phyloP scores from a whole-genome alignment of 169 alveolate species.

The Cryptosporidium parvum region DNA sequence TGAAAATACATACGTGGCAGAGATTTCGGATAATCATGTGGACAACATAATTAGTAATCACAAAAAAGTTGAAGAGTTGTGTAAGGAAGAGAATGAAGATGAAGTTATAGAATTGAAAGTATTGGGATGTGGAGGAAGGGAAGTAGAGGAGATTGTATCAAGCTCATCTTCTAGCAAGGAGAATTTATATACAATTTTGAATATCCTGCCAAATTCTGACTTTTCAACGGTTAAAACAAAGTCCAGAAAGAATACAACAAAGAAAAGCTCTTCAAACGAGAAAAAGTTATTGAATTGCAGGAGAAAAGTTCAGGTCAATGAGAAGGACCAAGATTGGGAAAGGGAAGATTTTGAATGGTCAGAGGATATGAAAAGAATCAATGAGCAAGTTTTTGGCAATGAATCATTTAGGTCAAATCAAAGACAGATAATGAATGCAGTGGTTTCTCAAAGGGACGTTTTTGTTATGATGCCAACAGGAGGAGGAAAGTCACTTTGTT shows the following conservation, averaged over 20 bases:
- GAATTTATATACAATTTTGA: slow-evolving; percentile 22
- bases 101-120: not conserved
- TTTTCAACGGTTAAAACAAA: not conserved
- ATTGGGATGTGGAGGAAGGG: too few species aligned
- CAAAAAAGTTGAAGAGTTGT: not conserved
- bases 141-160: not conserved
- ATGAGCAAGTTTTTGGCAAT: slow-evolving; percentile 82
- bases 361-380: slow-evolving; percentile 75
- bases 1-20: slow-evolving; percentile 11
- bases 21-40: slow-evolving; percentile 1
- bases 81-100: not conserved
- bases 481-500: slow-evolving; percentile 95
- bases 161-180: not conserved
- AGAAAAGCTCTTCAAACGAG: slow-evolving; percentile 1
- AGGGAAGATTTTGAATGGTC: slow-evolving; percentile 81
- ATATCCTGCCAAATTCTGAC: not conserved
- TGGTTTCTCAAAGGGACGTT: slow-evolving; percentile 90
- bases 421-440: slow-evolving; percentile 93
- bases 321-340: slow-evolving; percentile 54
- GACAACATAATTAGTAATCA: not conserved
- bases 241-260: slow-evolving; percentile 5
- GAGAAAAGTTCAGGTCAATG: slow-evolving; percentile 22
- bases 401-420: slow-evolving; percentile 89
- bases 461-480: slow-evolving; percentile 98
- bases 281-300: not conserved